phyloP scores from a whole-genome alignment of 2,329 filamentous ascomycete genomes.

The Apiospora saccharicola region DNA sequence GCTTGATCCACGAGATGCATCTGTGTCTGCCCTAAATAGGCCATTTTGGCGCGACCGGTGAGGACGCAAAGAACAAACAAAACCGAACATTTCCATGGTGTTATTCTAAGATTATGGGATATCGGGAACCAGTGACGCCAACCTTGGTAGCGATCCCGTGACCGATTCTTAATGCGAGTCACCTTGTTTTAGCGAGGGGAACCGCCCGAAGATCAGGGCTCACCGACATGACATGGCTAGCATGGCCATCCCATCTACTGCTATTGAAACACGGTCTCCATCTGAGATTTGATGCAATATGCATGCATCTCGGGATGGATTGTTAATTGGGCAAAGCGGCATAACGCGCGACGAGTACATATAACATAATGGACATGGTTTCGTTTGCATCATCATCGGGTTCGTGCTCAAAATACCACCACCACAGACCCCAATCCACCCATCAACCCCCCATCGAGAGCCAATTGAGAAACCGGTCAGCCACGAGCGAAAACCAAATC shows the following conservation, averaged over 20 bases:
- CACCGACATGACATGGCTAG: background rate
- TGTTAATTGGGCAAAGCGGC: background rate
- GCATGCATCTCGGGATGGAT: conserved; percentile 5
- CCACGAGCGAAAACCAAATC: background rate
- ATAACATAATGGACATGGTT: background rate
- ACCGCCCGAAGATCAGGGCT: background rate
- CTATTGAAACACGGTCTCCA: background rate
- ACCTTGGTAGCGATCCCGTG: conserved; percentile 21
- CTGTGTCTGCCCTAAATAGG: background rate
- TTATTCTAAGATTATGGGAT: no score
- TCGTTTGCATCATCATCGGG: conserved; percentile 2
- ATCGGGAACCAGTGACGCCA: no score
- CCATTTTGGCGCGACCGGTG: background rate
- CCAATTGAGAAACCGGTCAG: background rate
- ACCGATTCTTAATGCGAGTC: background rate
- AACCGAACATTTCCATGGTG: no score
- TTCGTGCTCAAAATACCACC: background rate
- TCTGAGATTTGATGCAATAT: background rate
- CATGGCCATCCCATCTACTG: background rate
- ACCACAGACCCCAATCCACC: background rate
- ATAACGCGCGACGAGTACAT: background rate
- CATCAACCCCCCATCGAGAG: background rate
- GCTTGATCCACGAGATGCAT: background rate
- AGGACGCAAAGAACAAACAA: background rate
- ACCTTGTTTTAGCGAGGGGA: background rate